These are phyloP conservation scores for Neurospora sp. DNA, from an alignment of 495 filamentous ascomycete species.

Conservation along the genomic window DNA sequence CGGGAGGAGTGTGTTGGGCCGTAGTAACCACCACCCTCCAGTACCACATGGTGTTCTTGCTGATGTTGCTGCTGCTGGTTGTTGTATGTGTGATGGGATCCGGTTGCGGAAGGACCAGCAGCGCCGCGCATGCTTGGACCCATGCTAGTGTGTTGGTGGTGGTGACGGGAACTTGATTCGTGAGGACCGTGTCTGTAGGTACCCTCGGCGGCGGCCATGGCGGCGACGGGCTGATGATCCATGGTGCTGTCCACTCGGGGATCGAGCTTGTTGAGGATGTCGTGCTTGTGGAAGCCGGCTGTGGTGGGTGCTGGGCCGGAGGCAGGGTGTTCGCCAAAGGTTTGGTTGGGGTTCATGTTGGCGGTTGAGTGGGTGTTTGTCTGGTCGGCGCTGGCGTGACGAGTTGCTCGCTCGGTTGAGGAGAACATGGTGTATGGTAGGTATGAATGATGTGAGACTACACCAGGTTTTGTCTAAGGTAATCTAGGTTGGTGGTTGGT, in stretches of 20 bases:
- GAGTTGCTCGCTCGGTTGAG: background rate
- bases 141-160: background rate
- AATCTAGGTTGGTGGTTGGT: background rate
- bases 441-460: background rate
- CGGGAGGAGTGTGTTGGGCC: slow-evolving; percentile 23
- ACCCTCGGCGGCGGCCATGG: slow-evolving; percentile 16
- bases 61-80: slow-evolving; percentile 16
- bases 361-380: background rate
- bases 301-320: slow-evolving; percentile 23
- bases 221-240: slow-evolving; percentile 23
- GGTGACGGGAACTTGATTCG: slow-evolving; percentile 14
- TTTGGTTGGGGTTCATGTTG: background rate
- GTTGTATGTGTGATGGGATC: slow-evolving; percentile 7
- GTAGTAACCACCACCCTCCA: slow-evolving; percentile 28
- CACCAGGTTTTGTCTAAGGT: background rate
- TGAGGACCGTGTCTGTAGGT: slow-evolving; percentile 28
- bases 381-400: background rate
- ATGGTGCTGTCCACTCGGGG: slow-evolving; percentile 43
- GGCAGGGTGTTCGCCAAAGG: slow-evolving; percentile 15
- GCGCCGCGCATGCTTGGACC: slow-evolving; percentile 1
- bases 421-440: background rate
- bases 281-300: slow-evolving; percentile 44
- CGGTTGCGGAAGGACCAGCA: background rate
- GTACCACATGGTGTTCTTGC: background rate
- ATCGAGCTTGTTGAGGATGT: slow-evolving; percentile 61